A percentile compares a stretch with the other conserved stretches of the same genome.
These are phyloP conservation scores for Eucalyptus shirleyi DNA, from an alignment of 345 rosid species.

Conservation along the genomic window DNA sequence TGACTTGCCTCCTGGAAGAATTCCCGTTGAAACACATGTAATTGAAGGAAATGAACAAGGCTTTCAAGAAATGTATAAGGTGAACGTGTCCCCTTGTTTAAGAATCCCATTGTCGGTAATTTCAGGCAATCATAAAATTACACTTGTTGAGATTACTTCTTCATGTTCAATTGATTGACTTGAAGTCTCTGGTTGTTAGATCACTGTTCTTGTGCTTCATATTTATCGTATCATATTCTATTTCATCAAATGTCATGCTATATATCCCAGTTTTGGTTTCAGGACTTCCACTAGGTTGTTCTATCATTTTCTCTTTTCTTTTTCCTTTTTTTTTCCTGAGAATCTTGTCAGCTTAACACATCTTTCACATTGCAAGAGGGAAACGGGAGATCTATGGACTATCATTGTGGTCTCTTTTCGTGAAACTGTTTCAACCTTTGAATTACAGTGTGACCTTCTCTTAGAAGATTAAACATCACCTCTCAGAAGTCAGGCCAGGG, in stretches of 20 bases:
- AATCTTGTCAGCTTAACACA: neutral
- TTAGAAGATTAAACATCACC: neutral
- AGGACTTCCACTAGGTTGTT: neutral
- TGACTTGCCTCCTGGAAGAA: conserved; percentile 89
- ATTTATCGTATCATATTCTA: neutral
- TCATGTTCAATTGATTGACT: neutral
- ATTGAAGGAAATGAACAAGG: conserved; percentile 54
- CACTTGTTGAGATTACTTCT: neutral
- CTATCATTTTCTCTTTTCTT: neutral
- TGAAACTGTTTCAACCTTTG: neutral
- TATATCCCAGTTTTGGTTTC: neutral
- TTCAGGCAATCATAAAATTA: neutral
- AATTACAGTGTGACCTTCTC: neutral
- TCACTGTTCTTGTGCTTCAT: neutral
- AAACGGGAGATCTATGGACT: neutral
- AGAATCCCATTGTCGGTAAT: neutral
- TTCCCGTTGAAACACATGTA: conserved; percentile 67
- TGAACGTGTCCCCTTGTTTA: conserved; percentile 3
- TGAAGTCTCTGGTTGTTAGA: neutral
- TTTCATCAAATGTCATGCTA: neutral
- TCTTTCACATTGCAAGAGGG: neutral
- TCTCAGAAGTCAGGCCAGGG: neutral
- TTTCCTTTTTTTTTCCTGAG: neutral
- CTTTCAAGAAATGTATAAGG: conserved; percentile 58
- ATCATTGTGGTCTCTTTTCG: neutral